Conservation (phyloP, 2,329 filamentous ascomycete genomes). For the Raffaelea deltoideospora region DNA sequence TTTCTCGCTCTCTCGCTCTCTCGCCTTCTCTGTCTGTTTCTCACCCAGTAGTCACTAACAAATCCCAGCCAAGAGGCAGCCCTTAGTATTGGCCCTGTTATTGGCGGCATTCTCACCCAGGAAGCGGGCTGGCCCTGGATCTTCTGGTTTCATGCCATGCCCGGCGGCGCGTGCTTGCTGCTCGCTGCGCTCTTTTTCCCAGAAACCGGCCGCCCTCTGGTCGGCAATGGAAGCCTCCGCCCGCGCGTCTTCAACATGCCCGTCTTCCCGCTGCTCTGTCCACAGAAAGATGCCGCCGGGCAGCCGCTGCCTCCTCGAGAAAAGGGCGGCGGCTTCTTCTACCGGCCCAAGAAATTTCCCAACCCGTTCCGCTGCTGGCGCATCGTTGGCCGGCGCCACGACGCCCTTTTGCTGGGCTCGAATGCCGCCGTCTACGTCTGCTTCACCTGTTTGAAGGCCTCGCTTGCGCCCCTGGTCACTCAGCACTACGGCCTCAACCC, state of each 20-base stretch:
- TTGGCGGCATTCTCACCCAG: slow-evolving; percentile 18
- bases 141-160: slow-evolving; percentile 23
- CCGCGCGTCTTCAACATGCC: background rate
- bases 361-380: background rate
- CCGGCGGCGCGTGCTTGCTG: slow-evolving; percentile 11
- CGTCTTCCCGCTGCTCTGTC: background rate
- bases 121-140: slow-evolving; percentile 21
- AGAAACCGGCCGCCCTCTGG: slow-evolving; percentile 18
- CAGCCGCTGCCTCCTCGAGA: no score
- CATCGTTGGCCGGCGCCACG: background rate
- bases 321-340: background rate
- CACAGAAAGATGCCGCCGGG: background rate
- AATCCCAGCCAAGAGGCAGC: background rate
- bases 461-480: background rate
- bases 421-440: background rate
- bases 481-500: background rate
- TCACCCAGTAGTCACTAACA: no score
- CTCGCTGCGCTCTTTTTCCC: slow-evolving; percentile 12
- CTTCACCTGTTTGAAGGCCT: background rate
- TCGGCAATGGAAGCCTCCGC: slow-evolving; percentile 14
- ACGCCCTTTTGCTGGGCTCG: background rate
- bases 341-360: background rate
- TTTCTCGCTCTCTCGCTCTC: no score
- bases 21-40: no score
- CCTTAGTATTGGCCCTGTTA: slow-evolving; percentile 15